A percentile compares a stretch with the other conserved stretches of the same genome.
Conservation (phyloP, 441 rosid genomes). For the Manihot esculenta region DNA sequence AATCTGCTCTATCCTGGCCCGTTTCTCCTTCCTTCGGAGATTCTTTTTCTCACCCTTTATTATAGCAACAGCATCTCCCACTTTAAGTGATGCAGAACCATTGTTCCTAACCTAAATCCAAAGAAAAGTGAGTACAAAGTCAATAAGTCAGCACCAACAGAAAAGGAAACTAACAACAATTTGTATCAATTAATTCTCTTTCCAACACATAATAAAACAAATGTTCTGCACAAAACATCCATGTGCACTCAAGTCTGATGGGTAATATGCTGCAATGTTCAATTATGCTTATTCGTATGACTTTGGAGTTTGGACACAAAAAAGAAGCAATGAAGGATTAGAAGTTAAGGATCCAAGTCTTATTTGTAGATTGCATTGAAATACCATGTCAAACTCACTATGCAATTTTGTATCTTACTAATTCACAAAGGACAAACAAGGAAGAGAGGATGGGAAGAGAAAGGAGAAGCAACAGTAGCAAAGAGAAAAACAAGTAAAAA, state of each 20-base stretch:
- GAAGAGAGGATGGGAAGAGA: background rate
- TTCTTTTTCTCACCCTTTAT: slow-evolving; percentile 82
- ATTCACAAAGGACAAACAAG: background rate
- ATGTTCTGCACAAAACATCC: background rate
- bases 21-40: slow-evolving; percentile 84
- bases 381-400: background rate
- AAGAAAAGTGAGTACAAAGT: background rate
- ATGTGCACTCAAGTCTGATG: background rate
- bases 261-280: background rate
- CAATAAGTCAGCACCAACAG: background rate
- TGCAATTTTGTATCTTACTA: background rate
- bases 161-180: background rate
- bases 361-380: background rate
- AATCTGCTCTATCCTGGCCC: slow-evolving; percentile 92
- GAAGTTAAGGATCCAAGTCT: background rate
- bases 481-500: background rate
- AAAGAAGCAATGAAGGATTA: background rate
- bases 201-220: background rate
- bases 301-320: background rate
- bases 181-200: background rate
- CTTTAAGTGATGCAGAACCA: slow-evolving; percentile 52
- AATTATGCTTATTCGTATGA: background rate
- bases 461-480: background rate
- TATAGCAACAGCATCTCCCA: slow-evolving; percentile 87
- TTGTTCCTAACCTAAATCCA: slow-evolving; percentile 43